These are phyloP conservation scores for Parastagonospora nodorum DNA, from an alignment of 2,329 filamentous ascomycete species.

Conservation along the genomic window DNA sequence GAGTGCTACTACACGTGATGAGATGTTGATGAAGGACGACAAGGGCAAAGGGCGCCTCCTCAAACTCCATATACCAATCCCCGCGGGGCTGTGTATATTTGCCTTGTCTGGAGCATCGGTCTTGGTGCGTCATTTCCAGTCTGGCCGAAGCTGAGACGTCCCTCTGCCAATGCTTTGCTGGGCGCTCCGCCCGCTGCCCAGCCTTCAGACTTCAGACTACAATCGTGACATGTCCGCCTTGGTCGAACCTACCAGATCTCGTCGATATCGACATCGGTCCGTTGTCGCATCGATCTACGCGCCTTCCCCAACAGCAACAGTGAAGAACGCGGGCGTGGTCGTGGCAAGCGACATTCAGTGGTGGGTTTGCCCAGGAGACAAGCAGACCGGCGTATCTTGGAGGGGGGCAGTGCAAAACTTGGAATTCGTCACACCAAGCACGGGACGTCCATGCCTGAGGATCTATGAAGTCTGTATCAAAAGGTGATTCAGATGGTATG, in stretches of 20 bases:
- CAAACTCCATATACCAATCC: slow-evolving; percentile 14
- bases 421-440: not conserved
- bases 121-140: slow-evolving; percentile 18
- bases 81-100: slow-evolving; percentile 19
- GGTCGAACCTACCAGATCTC: slow-evolving; percentile 5
- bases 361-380: slow-evolving; percentile 7
- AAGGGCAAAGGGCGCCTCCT: slow-evolving; percentile 4
- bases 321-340: slow-evolving; percentile 1
- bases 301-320: not conserved
- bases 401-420: slow-evolving; percentile 11
- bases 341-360: not conserved
- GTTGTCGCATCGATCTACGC: not conserved
- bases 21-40: not conserved
- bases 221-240: slow-evolving; percentile 6
- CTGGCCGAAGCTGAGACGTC: slow-evolving; percentile 8
- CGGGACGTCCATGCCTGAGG: not conserved
- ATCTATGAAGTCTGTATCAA: not conserved
- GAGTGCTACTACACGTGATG: not conserved
- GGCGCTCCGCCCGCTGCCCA: slow-evolving; percentile 3
- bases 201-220: not conserved
- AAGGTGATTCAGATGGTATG: too few species aligned
- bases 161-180: slow-evolving; percentile 11
- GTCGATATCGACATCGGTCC: not conserved
- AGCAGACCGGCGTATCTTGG: slow-evolving; percentile 8
- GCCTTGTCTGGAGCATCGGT: slow-evolving; percentile 11